Evolutionary conservation across 1,284 basidiomycete species (phyloP).

Genomic region (Pseudozyma hubeiensis): DNA sequence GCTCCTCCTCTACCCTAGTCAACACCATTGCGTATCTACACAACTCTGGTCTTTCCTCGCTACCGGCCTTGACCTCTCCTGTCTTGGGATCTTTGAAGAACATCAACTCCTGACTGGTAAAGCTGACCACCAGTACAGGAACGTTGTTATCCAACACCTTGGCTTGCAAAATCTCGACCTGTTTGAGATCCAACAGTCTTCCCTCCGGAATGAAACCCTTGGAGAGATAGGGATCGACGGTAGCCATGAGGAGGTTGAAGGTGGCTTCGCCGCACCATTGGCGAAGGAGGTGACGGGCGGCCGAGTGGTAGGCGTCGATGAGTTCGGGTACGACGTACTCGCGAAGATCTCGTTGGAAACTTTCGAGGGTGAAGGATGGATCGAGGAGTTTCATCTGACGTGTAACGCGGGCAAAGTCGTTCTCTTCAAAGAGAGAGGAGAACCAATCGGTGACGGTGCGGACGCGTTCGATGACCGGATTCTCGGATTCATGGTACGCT

Average conservation of each 20-base stretch:
- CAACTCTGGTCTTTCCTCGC: slow-evolving; percentile 88
- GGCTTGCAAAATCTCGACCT: slow-evolving; percentile 65
- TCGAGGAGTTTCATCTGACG: slow-evolving; percentile 87
- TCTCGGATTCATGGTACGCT: slow-evolving; percentile 89
- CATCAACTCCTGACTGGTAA: slow-evolving; percentile 92
- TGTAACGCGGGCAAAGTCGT: slow-evolving; percentile 93
- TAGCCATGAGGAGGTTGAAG: slow-evolving; percentile 91
- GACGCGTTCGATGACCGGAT: slow-evolving; percentile 83
- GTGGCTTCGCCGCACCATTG: slow-evolving; percentile 97
- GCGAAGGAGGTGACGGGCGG: slow-evolving; percentile 84
- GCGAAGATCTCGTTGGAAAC: slow-evolving; percentile 87
- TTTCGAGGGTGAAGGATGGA: slow-evolving; percentile 85
- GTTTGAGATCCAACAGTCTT: slow-evolving; percentile 60
- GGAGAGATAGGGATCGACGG: slow-evolving; percentile 91
- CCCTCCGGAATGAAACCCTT: slow-evolving; percentile 77
- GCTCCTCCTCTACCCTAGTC: slow-evolving; percentile 77
- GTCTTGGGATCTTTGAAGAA: slow-evolving; percentile 91
- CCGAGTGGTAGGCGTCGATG: slow-evolving; percentile 92
- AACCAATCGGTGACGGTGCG: slow-evolving; percentile 86
- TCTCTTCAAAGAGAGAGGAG: slow-evolving; percentile 93
- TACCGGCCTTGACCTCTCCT: slow-evolving; percentile 84
- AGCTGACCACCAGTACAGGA: slow-evolving; percentile 92
- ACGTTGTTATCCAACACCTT: slow-evolving; percentile 78
- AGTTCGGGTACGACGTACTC: slow-evolving; percentile 99
- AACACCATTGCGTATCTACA: slow-evolving; percentile 93